A percentile compares a stretch with the other conserved stretches of the same genome.
Evolutionary conservation across 768 basidiomycete genomes (phyloP).

Genomic region (Leccinum obscurum): DNA sequence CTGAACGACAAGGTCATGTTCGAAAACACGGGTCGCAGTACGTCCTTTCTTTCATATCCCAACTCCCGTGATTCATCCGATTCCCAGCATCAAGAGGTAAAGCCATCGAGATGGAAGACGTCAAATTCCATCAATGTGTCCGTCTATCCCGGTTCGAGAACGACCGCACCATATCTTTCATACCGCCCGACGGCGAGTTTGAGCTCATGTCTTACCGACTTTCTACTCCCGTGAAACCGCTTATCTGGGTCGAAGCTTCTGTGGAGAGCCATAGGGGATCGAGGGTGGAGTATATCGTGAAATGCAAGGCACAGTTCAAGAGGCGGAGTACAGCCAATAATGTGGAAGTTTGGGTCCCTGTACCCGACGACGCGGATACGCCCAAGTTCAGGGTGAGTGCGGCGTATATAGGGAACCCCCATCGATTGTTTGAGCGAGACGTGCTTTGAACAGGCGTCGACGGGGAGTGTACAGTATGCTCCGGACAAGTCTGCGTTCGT

Average conservation of each 20-base stretch:
- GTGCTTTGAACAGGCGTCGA: slow-evolving; percentile 65
- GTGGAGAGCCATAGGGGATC: slow-evolving; percentile 95
- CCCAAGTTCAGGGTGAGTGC: slow-evolving; percentile 85
- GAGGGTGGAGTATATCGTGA: slow-evolving; percentile 94
- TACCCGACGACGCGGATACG: slow-evolving; percentile 97
- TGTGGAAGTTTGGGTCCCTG: slow-evolving; percentile 98
- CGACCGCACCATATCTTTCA: slow-evolving; percentile 98
- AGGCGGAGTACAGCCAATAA: slow-evolving; percentile 95
- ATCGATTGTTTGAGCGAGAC: neutral
- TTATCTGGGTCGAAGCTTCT: slow-evolving; percentile 92
- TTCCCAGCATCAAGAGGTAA: slow-evolving; percentile 67
- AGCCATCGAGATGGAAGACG: slow-evolving; percentile 99
- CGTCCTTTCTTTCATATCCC: slow-evolving; percentile 30
- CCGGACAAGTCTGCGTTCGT: slow-evolving; percentile 98
- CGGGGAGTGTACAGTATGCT: slow-evolving; percentile 93
- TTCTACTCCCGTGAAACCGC: slow-evolving; percentile 93
- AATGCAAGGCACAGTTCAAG: slow-evolving; percentile 97
- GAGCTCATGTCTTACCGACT: slow-evolving; percentile 98
- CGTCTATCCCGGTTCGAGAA: slow-evolving; percentile 97
- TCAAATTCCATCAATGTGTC: slow-evolving; percentile 99
- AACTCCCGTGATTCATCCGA: neutral
- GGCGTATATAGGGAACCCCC: neutral
- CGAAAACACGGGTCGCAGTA: slow-evolving; percentile 93
- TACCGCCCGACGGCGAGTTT: slow-evolving; percentile 98
- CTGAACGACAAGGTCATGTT: slow-evolving; percentile 99